A percentile compares a stretch with the other conserved stretches of the same genome.
Evolutionary conservation across 306 rosid genomes (phyloP).

Genomic region (Prinsepia uniflora): DNA sequence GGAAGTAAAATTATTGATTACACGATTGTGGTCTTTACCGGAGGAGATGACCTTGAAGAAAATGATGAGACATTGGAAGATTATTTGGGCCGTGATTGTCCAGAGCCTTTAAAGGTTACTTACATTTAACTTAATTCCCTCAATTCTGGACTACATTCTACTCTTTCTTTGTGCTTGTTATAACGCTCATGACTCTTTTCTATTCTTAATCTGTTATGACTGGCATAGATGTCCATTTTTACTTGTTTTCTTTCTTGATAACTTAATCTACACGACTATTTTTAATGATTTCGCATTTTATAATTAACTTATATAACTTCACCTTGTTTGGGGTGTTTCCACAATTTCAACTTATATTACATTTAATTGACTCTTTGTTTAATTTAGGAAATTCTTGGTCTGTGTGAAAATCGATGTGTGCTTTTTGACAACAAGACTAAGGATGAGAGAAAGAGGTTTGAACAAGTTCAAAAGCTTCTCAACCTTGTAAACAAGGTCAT

Average conservation of each 20-base stretch:
- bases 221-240: no score
- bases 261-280: no score
- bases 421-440: conserved; percentile 86
- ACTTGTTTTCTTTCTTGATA: no score
- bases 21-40: conserved; percentile 73
- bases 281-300: no score
- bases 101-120: conserved; percentile 63
- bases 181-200: background rate
- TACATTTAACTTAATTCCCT: background rate
- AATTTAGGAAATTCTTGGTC: conserved; percentile 53
- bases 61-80: conserved; percentile 58
- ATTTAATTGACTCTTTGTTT: conserved; percentile 16
- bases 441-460: conserved; percentile 49
- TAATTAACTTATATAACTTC: no score
- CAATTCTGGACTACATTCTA: no score
- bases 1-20: conserved; percentile 70
- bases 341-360: background rate
- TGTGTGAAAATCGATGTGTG: conserved; percentile 59
- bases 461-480: conserved; percentile 67
- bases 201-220: background rate
- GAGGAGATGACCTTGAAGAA: conserved; percentile 88
- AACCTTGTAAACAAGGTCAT: conserved; percentile 45
- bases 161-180: background rate
- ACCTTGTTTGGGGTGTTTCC: no score
- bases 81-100: conserved; percentile 64